These are phyloP conservation scores for Erysimum cheiri DNA, from an alignment of 441 rosid genomes.

Conservation along the genomic window DNA sequence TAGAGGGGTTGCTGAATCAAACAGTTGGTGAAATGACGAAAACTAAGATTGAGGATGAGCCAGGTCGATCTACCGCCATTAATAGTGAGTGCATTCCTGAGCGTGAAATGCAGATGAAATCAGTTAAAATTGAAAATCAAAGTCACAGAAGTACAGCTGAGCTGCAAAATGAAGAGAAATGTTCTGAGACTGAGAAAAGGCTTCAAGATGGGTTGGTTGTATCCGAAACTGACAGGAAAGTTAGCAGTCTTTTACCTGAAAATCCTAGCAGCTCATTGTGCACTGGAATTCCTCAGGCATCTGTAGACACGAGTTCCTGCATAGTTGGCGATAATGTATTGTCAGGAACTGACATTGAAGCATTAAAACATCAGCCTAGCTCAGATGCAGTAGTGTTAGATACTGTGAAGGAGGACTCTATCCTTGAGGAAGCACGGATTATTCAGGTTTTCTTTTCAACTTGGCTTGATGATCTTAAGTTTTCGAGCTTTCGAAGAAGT, in stretches of 20 bases:
- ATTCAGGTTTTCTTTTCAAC: conserved; percentile 69
- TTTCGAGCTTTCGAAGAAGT: conserved; percentile 33
- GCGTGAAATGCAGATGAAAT: conserved; percentile 49
- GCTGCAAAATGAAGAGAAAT: conserved; percentile 54
- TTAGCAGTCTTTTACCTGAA: conserved; percentile 41
- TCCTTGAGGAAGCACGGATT: conserved; percentile 88
- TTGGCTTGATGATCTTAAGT: conserved; percentile 36
- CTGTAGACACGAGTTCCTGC: conserved; percentile 47
- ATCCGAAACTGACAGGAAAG: conserved; percentile 49
- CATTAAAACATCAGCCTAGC: conserved; percentile 55
- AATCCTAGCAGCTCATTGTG: conserved; percentile 43
- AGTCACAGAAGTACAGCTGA: conserved; percentile 45
- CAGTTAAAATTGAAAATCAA: conserved; percentile 59
- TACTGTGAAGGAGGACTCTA: conserved; percentile 78
- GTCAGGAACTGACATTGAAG: conserved; percentile 48
- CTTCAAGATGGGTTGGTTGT: conserved; percentile 51
- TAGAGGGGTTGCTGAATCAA: conserved; percentile 50
- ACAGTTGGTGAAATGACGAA: conserved; percentile 52
- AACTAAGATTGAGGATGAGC: conserved; percentile 54
- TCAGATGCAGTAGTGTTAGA: conserved; percentile 54
- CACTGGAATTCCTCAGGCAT: conserved; percentile 49
- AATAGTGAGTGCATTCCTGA: conserved; percentile 43
- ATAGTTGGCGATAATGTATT: conserved; percentile 50
- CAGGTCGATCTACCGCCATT: conserved; percentile 41
- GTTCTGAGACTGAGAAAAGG: conserved; percentile 46